Evolutionary conservation across 1,284 basidiomycete genomes (phyloP), one percentile per base, ranked within the genome.

Genomic region (Inonotus hispidus): DNA sequence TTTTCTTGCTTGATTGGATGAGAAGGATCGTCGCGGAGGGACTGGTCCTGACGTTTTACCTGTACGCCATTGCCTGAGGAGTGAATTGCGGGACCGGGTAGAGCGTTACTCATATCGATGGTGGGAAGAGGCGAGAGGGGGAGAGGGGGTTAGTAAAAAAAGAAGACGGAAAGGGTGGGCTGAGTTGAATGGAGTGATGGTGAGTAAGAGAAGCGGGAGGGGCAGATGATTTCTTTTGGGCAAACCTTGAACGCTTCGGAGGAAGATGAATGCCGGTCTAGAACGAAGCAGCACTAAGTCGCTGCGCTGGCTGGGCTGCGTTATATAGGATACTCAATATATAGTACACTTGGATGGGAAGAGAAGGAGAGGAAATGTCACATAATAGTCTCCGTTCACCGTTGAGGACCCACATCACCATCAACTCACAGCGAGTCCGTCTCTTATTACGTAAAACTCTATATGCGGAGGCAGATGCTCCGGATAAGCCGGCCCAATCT

Each of bases 11-110:
- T 74, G 64, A 54, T 21, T 11, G 43, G 47, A 45, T 29, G 29
- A 2, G 55, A 56, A 68, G 21, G 5, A 63, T 73, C 75, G 59
- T 72, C 71, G 58, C 73, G 73, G 64, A 80, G 77, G 32, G 63
- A 59, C 64, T 78, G 77, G 60, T 80, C 79, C 61, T 75, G 73
- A 67, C 78, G 80, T 68, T 72, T 75, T 27, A 61, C 53, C 32
- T 61, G 59, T 64, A 75, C 67, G 58, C 63, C 63, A 29, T 61
- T 61, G 54, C 59, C 53, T 16, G 63, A 21, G 37, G n/a, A 32
- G 25, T 52, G 38, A 23, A 39, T 59, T 7, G 62, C 41, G 13
- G 58, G 53, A 19, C 47, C 46, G 19, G 47, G 45, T 29, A 38
- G 29, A 37, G 10, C 58, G 45, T 37, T 25, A 49, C 58, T 63